These are phyloP conservation scores for Golubevia pallescens DNA, from an alignment of 1,284 basidiomycete genomes.

Conservation along the genomic window DNA sequence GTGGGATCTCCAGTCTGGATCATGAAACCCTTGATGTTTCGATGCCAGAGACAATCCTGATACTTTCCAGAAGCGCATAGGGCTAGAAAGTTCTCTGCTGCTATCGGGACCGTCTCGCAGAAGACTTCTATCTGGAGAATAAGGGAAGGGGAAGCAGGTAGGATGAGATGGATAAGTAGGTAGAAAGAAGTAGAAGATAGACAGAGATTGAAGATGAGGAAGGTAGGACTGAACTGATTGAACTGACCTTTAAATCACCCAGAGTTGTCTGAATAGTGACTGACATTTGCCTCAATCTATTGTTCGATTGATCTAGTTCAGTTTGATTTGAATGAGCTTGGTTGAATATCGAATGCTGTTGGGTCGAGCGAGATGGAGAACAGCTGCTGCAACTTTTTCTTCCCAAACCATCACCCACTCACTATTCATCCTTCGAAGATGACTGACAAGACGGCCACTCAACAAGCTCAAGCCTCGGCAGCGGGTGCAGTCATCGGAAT, in stretches of 20 bases:
- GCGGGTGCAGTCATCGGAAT: conserved; percentile 76
- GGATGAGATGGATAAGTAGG: neutral
- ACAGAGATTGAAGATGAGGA: no score
- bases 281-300: conserved; percentile 45
- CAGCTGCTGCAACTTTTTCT: no score
- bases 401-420: no score
- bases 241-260: conserved; percentile 44
- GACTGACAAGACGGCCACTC: conserved; percentile 5
- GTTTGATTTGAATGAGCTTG: no score
- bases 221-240: no score
- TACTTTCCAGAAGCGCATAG: conserved; percentile 89
- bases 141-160: neutral
- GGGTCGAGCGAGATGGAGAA: no score
- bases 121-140: conserved; percentile 86
- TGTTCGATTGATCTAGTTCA: no score
- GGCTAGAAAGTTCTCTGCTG: conserved; percentile 96
- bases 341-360: no score
- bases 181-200: neutral
- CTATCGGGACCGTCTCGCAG: conserved; percentile 91
- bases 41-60: conserved; percentile 84
- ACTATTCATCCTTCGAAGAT: no score
- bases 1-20: conserved; percentile 86
- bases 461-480: no score
- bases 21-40: conserved; percentile 95
- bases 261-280: conserved; percentile 53